Conservation (phyloP, 176 grass and related monocot species). For the Poa pratensis region DNA sequence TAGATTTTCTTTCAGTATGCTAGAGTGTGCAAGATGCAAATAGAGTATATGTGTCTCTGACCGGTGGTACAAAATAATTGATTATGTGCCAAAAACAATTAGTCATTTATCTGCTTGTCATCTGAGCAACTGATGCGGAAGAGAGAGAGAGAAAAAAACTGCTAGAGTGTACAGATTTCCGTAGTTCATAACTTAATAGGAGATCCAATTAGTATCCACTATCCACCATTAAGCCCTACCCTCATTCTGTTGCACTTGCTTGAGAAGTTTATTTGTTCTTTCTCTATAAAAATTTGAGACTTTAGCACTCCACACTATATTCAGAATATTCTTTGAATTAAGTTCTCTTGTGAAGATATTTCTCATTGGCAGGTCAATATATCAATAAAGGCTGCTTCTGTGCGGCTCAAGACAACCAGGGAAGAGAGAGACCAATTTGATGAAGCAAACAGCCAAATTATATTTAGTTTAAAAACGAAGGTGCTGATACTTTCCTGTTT, state of each 20-base stretch:
- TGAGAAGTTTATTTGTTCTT: slow-evolving; percentile 22
- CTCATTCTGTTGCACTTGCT: slow-evolving; percentile 14
- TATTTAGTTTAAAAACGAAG: slow-evolving; percentile 88
- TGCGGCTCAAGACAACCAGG: slow-evolving; percentile 81
- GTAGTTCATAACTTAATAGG: slow-evolving; percentile 23
- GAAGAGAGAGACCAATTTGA: slow-evolving; percentile 98
- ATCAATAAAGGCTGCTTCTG: slow-evolving; percentile 67
- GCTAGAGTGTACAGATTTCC: not conserved
- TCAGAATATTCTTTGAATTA: not conserved
- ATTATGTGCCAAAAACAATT: slow-evolving; percentile 23
- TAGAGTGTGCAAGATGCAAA: not conserved
- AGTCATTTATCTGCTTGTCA: slow-evolving; percentile 9
- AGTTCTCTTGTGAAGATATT: slow-evolving; percentile 49
- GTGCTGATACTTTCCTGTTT: slow-evolving; percentile 47
- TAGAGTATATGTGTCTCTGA: not conserved
- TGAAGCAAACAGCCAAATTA: slow-evolving; percentile 87
- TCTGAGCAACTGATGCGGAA: not conserved
- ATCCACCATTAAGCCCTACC: slow-evolving; percentile 19
- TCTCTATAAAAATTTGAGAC: slow-evolving; percentile 20
- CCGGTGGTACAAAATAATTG: slow-evolving; percentile 11
- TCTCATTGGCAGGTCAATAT: slow-evolving; percentile 66
- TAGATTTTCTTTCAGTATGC: slow-evolving; percentile 14
- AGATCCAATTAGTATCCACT: not conserved
- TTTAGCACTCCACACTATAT: not conserved
- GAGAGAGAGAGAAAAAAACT: not conserved